These are phyloP conservation scores for Paulinella micropora DNA, from an alignment of 78 protist genomes.

Conservation along the genomic window DNA sequence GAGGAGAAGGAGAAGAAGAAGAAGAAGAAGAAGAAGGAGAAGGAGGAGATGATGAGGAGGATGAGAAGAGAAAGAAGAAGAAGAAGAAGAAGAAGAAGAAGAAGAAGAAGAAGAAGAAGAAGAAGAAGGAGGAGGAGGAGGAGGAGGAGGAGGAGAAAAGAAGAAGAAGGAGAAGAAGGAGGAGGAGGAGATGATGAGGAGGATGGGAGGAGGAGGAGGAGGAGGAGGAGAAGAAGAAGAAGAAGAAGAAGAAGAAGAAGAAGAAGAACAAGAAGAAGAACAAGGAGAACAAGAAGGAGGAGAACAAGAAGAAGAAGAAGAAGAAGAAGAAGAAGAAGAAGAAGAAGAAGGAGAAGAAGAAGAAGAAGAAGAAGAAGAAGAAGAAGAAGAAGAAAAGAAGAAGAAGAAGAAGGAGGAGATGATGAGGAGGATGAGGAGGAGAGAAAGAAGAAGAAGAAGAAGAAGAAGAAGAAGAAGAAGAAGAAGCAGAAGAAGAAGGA, in stretches of 20 bases:
- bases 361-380: background rate
- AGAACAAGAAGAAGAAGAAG: background rate
- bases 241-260: background rate
- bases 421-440: background rate
- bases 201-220: background rate
- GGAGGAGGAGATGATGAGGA: background rate
- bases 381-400: background rate
- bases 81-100: background rate
- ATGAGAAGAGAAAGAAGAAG: background rate
- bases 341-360: background rate
- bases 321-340: background rate
- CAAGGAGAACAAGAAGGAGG: background rate
- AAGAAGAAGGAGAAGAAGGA: background rate
- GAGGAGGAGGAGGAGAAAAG: background rate
- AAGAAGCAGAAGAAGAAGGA: background rate
- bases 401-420: background rate
- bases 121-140: background rate
- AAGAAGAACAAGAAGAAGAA: background rate
- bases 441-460: background rate
- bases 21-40: background rate
- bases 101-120: background rate
- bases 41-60: background rate
- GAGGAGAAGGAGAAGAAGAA: background rate
- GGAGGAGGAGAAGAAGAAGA: background rate
- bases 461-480: background rate